Conservation (phyloP, 306 rosid species). For the Quercus alba region DNA sequence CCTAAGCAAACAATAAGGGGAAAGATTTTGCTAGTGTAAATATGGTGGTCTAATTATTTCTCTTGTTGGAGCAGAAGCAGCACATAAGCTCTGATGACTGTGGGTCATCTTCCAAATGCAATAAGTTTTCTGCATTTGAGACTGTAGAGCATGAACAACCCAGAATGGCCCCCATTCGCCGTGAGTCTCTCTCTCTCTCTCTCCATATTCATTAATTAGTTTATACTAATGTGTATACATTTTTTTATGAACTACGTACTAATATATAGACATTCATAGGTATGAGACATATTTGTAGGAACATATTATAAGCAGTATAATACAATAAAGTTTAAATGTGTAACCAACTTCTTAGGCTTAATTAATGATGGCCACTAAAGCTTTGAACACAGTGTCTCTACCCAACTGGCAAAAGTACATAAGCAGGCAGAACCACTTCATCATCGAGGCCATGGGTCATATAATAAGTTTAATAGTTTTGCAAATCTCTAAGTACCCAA, state of each 20-base stretch:
- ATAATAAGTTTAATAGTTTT: background rate
- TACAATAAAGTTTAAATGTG: background rate
- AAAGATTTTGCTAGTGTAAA: background rate
- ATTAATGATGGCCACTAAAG: background rate
- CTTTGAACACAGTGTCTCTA: background rate
- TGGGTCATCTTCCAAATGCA: conserved; percentile 73
- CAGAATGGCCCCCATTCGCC: conserved; percentile 79
- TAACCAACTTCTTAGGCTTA: background rate
- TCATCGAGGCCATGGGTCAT: conserved; percentile 30
- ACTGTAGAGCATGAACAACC: conserved; percentile 60
- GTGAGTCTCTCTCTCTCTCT: conserved; percentile 45
- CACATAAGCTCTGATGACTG: conserved; percentile 50
- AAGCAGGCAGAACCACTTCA: conserved; percentile 19
- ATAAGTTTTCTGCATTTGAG: conserved; percentile 49
- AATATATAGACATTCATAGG: no score
- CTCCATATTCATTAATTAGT: background rate
- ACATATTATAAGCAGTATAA: no score
- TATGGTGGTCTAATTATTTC: background rate
- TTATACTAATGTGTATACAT: background rate
- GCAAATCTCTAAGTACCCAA: conserved; percentile 27
- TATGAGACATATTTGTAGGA: no score
- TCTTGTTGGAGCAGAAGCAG: conserved; percentile 50
- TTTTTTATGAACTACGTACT: no score
- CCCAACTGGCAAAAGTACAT: conserved; percentile 23
- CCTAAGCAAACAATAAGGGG: background rate